Conservation (phyloP, 2,329 filamentous ascomycete genomes). For the Emergomyces orientalis region DNA sequence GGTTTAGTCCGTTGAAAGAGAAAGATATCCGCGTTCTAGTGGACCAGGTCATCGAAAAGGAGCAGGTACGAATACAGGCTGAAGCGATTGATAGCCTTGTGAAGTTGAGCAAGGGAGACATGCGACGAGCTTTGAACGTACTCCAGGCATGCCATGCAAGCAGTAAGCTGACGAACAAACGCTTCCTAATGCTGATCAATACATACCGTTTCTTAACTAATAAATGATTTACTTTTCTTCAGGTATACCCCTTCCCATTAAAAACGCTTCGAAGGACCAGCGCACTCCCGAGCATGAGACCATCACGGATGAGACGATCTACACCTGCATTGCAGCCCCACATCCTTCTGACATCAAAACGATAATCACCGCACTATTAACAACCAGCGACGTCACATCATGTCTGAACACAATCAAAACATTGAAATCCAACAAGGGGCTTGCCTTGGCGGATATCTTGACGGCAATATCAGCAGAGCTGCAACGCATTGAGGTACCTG, state of each 20-base stretch:
- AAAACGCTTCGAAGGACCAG: conserved; percentile 49
- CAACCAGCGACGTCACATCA: conserved; percentile 76
- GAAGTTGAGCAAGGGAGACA: conserved; percentile 83
- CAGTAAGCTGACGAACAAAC: conserved; percentile 45
- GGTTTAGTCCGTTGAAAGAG: conserved; percentile 89
- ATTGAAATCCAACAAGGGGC: conserved; percentile 72
- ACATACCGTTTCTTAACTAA: conserved; percentile 12
- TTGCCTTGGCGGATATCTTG: conserved; percentile 89
- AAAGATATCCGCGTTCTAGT: conserved; percentile 75
- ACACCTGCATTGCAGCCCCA: conserved; percentile 93
- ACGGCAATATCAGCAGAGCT: conserved; percentile 78
- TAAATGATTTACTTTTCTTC: neutral
- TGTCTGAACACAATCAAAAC: conserved; percentile 82
- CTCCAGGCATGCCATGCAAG: conserved; percentile 94
- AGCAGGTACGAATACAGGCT: conserved; percentile 70
- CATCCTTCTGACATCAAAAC: conserved; percentile 79
- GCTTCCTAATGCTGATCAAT: too few relatives aligned
- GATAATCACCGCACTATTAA: conserved; percentile 74
- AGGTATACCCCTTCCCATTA: conserved; percentile 60
- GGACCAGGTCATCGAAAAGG: conserved; percentile 80
- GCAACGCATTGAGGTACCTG: conserved; percentile 68
- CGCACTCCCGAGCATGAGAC: conserved; percentile 60
- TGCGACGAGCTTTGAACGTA: conserved; percentile 89
- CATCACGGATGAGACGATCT: conserved; percentile 86
- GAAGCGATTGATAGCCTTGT: conserved; percentile 79